Evolutionary conservation across 2,329 filamentous ascomycete species (phyloP), one percentile per base, ranked within the genome.

Genomic region (Hirsutella minnesotensis): DNA sequence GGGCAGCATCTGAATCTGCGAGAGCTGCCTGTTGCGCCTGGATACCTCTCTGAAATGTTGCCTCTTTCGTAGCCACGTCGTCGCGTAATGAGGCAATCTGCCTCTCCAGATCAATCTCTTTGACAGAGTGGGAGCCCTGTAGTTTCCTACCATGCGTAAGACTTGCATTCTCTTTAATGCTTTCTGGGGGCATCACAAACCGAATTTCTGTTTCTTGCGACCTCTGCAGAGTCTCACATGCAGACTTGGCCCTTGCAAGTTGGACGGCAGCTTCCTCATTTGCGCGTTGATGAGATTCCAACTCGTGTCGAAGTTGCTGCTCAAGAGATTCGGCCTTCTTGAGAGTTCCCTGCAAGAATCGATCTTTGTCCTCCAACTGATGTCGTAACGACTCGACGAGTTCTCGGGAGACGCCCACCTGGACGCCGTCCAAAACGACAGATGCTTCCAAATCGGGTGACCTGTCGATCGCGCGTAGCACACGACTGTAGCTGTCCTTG

Each of bases 361-460:
- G 62, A 19, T 79, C 79, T 48, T 82, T 86, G 46, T 90, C 81
- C 46, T 84, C 80, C 1, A 94, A 62, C 56, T 95, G 83, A 4
- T 72, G 72, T 40, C 86, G 79, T 27, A 98, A 68, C 1, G 83
- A 82, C 59, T 98, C 92, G 3, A 98, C 85, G 31, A 96, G 68
- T 54, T 96, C 87, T 34, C 90, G 77, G n/a, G 94, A 95, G 31
- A 98, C 84, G 4, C 90, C 90, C 54, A 90, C 89, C 51, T 92
- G 81, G 10, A 89, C 67, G 0, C 85, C 86, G 56, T 89, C 87
- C 36, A 81, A 73, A 44, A 88, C 71, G 10, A 92, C 76, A 0
- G 87, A 83, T 21, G 94, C 81, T 58, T 98, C 92, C 47, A 94
- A 69, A 1, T 82, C 86, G 1, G 92, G 92, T 48, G 95, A 86